Conservation (phyloP, 2,329 filamentous ascomycete genomes). For the Neopestalotiopsis rosae region DNA sequence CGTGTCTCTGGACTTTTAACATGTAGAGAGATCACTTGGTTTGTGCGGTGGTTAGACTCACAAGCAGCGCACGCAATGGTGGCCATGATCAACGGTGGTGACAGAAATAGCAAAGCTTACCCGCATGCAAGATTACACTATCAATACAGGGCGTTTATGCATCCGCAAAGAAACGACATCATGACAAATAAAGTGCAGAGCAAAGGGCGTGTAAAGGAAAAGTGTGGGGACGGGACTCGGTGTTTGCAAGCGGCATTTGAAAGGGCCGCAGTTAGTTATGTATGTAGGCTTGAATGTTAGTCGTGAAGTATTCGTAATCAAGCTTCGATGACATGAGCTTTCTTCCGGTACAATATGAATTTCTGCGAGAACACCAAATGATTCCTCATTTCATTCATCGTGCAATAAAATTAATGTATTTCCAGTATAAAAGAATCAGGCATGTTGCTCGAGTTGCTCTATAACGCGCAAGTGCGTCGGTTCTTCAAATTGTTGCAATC, state of each 20-base stretch:
- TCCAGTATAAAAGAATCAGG: neutral
- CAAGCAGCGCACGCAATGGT: too few species aligned
- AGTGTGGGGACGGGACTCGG: neutral
- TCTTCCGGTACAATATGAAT: neutral
- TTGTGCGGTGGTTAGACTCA: too few species aligned
- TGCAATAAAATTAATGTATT: neutral
- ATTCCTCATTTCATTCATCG: neutral
- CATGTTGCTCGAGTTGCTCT: neutral
- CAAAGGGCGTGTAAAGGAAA: neutral
- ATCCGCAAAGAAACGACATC: neutral
- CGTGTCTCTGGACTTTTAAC: too few species aligned
- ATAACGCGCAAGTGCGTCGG: neutral
- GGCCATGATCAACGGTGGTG: slow-evolving; percentile 21
- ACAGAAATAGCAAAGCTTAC: neutral
- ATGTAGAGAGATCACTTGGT: too few species aligned
- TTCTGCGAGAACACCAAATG: neutral
- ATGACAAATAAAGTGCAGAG: slow-evolving; percentile 1
- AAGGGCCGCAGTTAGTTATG: neutral
- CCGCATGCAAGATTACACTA: neutral
- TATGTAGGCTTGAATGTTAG: neutral
- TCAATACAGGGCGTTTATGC: neutral
- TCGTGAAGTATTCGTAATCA: neutral
- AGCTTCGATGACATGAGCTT: neutral
- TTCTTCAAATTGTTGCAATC: slow-evolving; percentile 6
- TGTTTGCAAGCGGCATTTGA: neutral